These are phyloP conservation scores for Cichorium intybus DNA, from an alignment of 140 eudicot genomes.

Conservation along the genomic window DNA sequence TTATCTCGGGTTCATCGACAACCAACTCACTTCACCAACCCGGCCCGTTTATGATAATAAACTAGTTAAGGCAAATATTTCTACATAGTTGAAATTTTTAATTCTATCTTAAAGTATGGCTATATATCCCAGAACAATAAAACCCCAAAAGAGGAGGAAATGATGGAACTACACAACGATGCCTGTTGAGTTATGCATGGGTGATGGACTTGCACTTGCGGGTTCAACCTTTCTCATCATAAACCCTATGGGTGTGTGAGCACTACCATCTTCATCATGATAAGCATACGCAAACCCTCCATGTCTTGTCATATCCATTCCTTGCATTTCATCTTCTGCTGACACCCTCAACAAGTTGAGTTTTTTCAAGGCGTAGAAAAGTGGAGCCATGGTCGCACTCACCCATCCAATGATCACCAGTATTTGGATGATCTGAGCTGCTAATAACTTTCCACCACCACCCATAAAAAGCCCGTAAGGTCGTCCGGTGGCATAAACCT, in stretches of 20 bases:
- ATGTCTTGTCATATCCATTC: constrained; percentile 75
- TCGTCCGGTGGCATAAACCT: constrained; percentile 53
- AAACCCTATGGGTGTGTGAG: constrained; percentile 35
- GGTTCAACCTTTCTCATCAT: constrained; percentile 50
- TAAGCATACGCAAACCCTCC: constrained; percentile 86
- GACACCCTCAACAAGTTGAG: constrained; percentile 53
- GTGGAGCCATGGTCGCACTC: constrained; percentile 60
- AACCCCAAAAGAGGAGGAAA: not conserved
- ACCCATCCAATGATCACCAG: constrained; percentile 62
- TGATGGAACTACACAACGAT: constrained; percentile 3
- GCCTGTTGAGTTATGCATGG: not conserved
- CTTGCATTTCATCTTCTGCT: constrained; percentile 58
- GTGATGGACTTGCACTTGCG: constrained; percentile 28
- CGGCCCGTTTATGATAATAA: constrained; percentile 4
- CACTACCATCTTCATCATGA: constrained; percentile 42
- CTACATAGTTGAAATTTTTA: not conserved
- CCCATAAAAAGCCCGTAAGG: constrained; percentile 78
- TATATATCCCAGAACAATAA: not conserved
- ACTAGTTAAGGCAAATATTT: not conserved
- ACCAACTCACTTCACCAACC: not conserved
- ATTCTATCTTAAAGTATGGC: not conserved
- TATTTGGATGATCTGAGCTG: constrained; percentile 60
- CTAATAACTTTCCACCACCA: constrained; percentile 66
- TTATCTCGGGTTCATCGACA: not conserved
- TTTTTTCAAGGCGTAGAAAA: constrained; percentile 46